These are phyloP conservation scores for Erigeron philadelphicus DNA, from an alignment of 140 eudicot species.

Conservation along the genomic window DNA sequence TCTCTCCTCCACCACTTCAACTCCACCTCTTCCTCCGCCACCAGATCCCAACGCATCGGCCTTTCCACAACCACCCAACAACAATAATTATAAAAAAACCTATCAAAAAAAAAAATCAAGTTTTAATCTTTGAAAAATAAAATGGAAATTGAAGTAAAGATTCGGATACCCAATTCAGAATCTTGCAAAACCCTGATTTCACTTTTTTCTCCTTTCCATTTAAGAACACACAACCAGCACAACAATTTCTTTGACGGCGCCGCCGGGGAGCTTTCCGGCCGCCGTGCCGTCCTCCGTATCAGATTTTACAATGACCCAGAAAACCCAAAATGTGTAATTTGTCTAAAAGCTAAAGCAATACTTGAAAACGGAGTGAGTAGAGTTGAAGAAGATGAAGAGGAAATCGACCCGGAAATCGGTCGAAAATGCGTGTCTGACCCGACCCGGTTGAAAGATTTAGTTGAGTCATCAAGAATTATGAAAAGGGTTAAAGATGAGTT, in stretches of 20 bases:
- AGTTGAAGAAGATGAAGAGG: conserved; percentile 81
- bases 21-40: conserved; percentile 37
- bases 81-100: background rate
- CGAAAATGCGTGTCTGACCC: conserved; percentile 41
- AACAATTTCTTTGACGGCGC: conserved; percentile 75
- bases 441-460: conserved; percentile 23
- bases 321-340: conserved; percentile 40
- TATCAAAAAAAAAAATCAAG: background rate
- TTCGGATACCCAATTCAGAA: conserved; percentile 43
- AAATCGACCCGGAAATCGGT: conserved; percentile 47
- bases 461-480: conserved; percentile 51
- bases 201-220: conserved; percentile 46
- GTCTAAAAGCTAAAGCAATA: conserved; percentile 59
- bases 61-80: conserved; percentile 16
- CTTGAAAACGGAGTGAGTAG: conserved; percentile 62
- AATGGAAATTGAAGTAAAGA: conserved; percentile 82
- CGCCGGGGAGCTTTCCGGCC: conserved; percentile 41
- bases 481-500: conserved; percentile 66
- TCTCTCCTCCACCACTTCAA: conserved; percentile 66
- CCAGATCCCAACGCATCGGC: conserved; percentile 81
- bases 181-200: conserved; percentile 42
- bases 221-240: conserved; percentile 53
- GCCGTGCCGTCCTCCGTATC: conserved; percentile 65
- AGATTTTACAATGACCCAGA: conserved; percentile 54
- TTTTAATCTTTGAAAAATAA: background rate